Percentiles rank a stretch among this genome's conserved stretches.
These are phyloP conservation scores for Sugiyamaella paludigena DNA, from an alignment of 1,139 yeast species.

Conservation along the genomic window DNA sequence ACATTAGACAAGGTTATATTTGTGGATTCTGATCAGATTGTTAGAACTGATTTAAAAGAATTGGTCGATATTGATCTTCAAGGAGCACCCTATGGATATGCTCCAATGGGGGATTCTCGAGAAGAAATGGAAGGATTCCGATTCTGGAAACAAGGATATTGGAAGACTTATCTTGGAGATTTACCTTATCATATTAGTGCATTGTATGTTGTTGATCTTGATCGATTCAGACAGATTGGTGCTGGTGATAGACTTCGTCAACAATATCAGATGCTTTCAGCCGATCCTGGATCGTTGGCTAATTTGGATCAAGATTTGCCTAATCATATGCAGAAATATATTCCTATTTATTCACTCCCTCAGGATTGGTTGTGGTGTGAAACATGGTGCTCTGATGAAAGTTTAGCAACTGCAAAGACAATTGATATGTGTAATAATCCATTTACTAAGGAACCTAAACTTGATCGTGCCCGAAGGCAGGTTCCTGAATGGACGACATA, in stretches of 20 bases:
- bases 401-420: slow-evolving; percentile 61
- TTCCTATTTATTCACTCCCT: slow-evolving; percentile 71
- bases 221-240: slow-evolving; percentile 55
- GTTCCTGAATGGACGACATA: slow-evolving; percentile 74
- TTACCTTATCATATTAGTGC: slow-evolving; percentile 81
- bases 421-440: slow-evolving; percentile 86
- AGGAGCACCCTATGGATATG: slow-evolving; percentile 80
- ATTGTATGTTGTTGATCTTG: slow-evolving; percentile 74
- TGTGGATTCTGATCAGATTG: slow-evolving; percentile 83
- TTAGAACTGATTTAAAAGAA: slow-evolving; percentile 69
- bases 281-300: slow-evolving; percentile 73
- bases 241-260: slow-evolving; percentile 80
- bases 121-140: slow-evolving; percentile 79
- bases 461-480: slow-evolving; percentile 69
- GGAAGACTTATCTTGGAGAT: slow-evolving; percentile 62
- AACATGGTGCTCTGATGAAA: slow-evolving; percentile 81
- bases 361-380: slow-evolving; percentile 94
- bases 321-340: slow-evolving; percentile 67
- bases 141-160: slow-evolving; percentile 93
- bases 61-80: slow-evolving; percentile 62
- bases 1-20: slow-evolving; percentile 71
- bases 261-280: slow-evolving; percentile 82
- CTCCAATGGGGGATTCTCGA: slow-evolving; percentile 86
- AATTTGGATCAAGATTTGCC: slow-evolving; percentile 92
- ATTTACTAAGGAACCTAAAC: slow-evolving; percentile 69